phyloP scores from a whole-genome alignment of 2,329 filamentous ascomycete genomes.

The Penicillium oxalicum region DNA sequence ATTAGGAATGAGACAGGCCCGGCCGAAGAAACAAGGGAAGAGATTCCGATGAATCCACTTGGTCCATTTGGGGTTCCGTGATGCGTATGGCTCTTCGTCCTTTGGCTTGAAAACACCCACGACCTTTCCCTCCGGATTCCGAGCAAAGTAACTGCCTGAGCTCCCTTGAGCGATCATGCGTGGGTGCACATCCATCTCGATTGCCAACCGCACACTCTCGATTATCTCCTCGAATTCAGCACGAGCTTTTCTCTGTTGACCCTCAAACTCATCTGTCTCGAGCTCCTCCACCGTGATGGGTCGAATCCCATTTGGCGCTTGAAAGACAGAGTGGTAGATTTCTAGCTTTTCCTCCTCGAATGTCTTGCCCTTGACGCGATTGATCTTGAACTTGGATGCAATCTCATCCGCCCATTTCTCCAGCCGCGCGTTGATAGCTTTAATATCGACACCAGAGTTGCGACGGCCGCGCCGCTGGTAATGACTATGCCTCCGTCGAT shows the following conservation, averaged over 20 bases:
- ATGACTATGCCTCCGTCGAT: constrained; percentile 45
- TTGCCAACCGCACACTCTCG: constrained; percentile 82
- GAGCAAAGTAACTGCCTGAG: constrained; percentile 95
- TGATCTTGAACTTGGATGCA: constrained; percentile 89
- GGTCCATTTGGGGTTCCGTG: constrained; percentile 97
- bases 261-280: constrained; percentile 53
- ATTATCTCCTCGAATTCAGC: constrained; percentile 81
- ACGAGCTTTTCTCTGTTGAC: constrained; percentile 60
- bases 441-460: constrained; percentile 89
- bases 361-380: constrained; percentile 65
- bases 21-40: constrained; percentile 94
- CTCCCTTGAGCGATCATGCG: constrained; percentile 96
- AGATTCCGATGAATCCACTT: constrained; percentile 99
- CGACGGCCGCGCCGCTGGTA: constrained; percentile 54
- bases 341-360: constrained; percentile 81
- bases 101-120: constrained; percentile 99
- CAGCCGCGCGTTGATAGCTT: constrained; percentile 91
- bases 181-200: constrained; percentile 84
- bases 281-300: constrained; percentile 72
- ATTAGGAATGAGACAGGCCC: constrained; percentile 93
- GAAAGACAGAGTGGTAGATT: constrained; percentile 96
- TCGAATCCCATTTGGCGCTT: constrained; percentile 78
- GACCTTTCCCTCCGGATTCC: constrained; percentile 84
- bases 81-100: constrained; percentile 96
- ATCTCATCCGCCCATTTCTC: constrained; percentile 98